These are phyloP conservation scores for Arthrinium phaeospermum DNA, from an alignment of 2,329 filamentous ascomycete genomes.

Conservation along the genomic window DNA sequence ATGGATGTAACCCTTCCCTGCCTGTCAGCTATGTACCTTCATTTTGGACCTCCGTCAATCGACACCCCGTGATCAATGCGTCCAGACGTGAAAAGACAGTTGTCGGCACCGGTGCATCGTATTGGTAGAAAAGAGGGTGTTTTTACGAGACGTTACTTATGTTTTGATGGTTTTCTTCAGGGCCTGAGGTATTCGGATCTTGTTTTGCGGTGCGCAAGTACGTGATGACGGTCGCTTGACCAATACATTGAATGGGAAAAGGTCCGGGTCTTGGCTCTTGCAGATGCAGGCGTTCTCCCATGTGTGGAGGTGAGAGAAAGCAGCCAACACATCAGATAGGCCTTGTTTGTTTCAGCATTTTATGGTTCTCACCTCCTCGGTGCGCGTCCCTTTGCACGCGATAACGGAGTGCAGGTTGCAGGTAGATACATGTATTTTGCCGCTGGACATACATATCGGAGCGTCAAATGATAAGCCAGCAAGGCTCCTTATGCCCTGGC, in stretches of 20 bases:
- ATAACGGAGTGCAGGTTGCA: conserved; percentile 5
- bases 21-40: conserved; percentile 7
- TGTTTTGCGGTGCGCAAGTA: background rate
- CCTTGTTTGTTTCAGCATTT: conserved; percentile 21
- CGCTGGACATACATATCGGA: conserved; percentile 14
- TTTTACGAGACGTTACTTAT: background rate
- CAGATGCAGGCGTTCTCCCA: conserved; percentile 12
- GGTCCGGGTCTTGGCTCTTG: conserved; percentile 6
- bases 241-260: background rate
- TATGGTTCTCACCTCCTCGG: conserved; percentile 20
- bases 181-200: background rate
- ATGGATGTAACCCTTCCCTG: conserved; percentile 14
- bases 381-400: conserved; percentile 13
- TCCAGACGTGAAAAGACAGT: background rate
- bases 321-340: conserved; percentile 17
- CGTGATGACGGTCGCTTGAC: conserved; percentile 2
- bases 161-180: background rate
- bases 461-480: conserved; percentile 11
- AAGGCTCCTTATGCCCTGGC: conserved; percentile 9
- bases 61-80: conserved; percentile 8
- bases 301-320: conserved; percentile 16
- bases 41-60: background rate
- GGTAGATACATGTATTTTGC: conserved; percentile 14
- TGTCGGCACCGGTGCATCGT: background rate
- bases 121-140: background rate